These are phyloP conservation scores for Petunia axillaris DNA, from an alignment of 257 asterid genomes.

Conservation along the genomic window DNA sequence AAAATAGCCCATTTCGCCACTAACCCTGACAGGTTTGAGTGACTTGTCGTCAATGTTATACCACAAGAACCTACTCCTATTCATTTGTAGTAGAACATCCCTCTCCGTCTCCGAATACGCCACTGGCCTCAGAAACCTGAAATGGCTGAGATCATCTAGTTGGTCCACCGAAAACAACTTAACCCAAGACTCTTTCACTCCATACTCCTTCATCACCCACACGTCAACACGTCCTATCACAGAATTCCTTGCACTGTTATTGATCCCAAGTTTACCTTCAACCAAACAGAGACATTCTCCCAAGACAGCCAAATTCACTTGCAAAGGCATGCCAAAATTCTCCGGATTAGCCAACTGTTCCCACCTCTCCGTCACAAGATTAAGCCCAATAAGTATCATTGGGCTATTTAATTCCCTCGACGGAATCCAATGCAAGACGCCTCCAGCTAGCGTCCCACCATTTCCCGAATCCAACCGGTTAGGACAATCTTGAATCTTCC, in stretches of 20 bases:
- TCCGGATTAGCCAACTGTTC: slow-evolving; percentile 37
- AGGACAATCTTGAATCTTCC: slow-evolving; percentile 41
- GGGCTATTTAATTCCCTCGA: neutral
- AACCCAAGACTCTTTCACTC: too few species aligned
- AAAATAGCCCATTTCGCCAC: slow-evolving; percentile 33
- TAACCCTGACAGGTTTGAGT: slow-evolving; percentile 20
- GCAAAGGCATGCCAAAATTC: slow-evolving; percentile 9
- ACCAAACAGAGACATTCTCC: slow-evolving; percentile 50
- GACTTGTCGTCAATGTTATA: slow-evolving; percentile 35
- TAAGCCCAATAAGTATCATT: slow-evolving; percentile 52
- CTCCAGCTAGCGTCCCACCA: slow-evolving; percentile 54
- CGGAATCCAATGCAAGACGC: slow-evolving; percentile 27
- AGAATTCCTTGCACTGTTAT: neutral
- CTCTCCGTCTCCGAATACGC: slow-evolving; percentile 39
- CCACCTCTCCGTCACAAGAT: slow-evolving; percentile 51
- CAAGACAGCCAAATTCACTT: slow-evolving; percentile 47
- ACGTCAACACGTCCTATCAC: slow-evolving; percentile 30
- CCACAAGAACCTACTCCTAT: slow-evolving; percentile 40
- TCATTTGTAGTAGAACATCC: slow-evolving; percentile 41
- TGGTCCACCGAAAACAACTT: slow-evolving; percentile 38
- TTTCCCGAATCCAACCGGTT: slow-evolving; percentile 41
- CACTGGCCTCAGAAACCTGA: slow-evolving; percentile 35
- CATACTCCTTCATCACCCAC: too few species aligned
- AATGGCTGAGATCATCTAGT: slow-evolving; percentile 26
- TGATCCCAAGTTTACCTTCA: neutral